These are phyloP conservation scores for Euphorbia tirucalli DNA, from an alignment of 345 rosid genomes.

Conservation along the genomic window DNA sequence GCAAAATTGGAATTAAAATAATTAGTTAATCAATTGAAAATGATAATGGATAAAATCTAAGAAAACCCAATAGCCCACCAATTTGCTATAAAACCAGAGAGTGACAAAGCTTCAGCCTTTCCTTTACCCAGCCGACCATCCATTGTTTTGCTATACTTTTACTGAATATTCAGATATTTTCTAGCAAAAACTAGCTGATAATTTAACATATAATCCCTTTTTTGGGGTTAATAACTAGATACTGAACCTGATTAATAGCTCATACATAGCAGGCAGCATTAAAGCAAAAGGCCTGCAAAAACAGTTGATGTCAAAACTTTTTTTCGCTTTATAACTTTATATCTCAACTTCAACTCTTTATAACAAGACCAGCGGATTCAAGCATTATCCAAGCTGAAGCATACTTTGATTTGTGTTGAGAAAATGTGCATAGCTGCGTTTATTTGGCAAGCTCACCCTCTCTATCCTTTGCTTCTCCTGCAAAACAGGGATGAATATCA, in stretches of 20 bases:
- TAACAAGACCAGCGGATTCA: too few species aligned
- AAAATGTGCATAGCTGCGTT: slow-evolving; percentile 64
- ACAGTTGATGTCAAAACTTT: background rate
- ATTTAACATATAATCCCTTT: too few species aligned
- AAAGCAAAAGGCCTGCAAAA: background rate
- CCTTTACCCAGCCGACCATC: background rate
- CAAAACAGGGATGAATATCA: slow-evolving; percentile 75
- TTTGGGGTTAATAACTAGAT: too few species aligned
- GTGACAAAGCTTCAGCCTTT: background rate
- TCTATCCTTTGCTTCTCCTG: slow-evolving; percentile 53
- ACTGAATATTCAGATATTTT: background rate
- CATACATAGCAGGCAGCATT: background rate
- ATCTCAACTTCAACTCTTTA: background rate
- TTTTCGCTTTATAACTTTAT: background rate
- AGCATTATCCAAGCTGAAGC: too few species aligned
- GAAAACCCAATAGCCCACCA: too few species aligned
- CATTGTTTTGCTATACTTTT: background rate
- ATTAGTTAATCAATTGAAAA: too few species aligned
- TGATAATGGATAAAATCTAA: too few species aligned
- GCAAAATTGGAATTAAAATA: too few species aligned
- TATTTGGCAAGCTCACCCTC: slow-evolving; percentile 59
- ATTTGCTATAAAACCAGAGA: background rate
- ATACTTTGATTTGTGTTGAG: background rate
- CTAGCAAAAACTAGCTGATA: too few species aligned
- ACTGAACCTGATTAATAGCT: too few species aligned